Evolutionary conservation across 345 rosid genomes (phyloP).

Genomic region (Murraya koenigii): DNA sequence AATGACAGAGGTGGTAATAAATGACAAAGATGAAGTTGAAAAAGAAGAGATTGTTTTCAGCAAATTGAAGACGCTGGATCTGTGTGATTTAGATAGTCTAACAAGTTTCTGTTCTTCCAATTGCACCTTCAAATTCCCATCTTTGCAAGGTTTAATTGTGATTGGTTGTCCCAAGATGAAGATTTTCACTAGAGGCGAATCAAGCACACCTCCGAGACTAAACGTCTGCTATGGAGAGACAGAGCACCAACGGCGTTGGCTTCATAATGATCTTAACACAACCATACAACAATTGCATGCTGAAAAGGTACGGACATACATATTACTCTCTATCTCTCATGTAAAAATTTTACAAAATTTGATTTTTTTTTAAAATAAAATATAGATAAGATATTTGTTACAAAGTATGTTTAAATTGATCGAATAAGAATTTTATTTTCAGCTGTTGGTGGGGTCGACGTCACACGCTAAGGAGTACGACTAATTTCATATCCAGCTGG

Average conservation of each 20-base stretch:
- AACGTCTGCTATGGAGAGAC: not conserved
- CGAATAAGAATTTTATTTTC: no score
- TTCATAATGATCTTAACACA: not conserved
- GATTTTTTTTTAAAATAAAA: no score
- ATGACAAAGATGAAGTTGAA: not conserved
- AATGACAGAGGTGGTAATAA: not conserved
- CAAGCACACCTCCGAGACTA: not conserved
- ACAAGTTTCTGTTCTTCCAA: not conserved
- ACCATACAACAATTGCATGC: not conserved
- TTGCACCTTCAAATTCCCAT: not conserved
- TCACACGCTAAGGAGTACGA: accelerated
- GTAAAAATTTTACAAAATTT: no score
- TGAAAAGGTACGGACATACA: not conserved
- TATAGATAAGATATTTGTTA: no score
- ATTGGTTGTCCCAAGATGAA: not conserved
- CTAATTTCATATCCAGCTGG: no score
- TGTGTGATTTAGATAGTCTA: not conserved
- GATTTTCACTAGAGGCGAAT: not conserved
- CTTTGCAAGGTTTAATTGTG: not conserved
- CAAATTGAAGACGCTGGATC: not conserved
- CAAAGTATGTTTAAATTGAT: no score
- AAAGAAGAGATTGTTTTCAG: not conserved
- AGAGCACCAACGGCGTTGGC: no score
- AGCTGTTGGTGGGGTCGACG: no score
- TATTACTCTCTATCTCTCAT: no score